Base-by-base conservation (phyloP, 257 asterid genomes). In the Catharanthus roseus region DNA sequence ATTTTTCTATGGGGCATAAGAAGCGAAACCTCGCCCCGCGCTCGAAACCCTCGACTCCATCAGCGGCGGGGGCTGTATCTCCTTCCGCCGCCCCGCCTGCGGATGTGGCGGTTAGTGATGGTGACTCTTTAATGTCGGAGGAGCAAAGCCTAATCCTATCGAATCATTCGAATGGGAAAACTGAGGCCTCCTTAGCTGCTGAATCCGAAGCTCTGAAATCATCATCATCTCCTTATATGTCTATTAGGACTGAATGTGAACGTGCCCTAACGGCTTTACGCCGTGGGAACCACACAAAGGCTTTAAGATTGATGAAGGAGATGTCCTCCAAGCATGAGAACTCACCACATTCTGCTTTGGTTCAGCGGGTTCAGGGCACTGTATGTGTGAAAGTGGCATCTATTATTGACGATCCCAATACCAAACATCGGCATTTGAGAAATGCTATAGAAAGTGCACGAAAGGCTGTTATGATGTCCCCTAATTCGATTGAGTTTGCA, bases 221-320 rank as follows among this genome's bases (percentile, higher is more conserved):
- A 18, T 60, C 69, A 29, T 47, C 72, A 3, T 68, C 83, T 12
- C 70, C 86, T 10, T 78, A 68, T 81, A 71, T 84, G 49, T 39
- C 80, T 60, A 71, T 91, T 68, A 88, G 80, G 78, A 61, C 69
- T 3, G 93, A 86, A 69, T 91, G 97, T 54, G 96, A 87, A 83
- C 88, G 89, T 60, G 89, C 93, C 39, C 83, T 91, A 29, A 85
- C 85, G 10, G 78, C 91, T 4, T 61, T 91, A 74, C 85, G 96
- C 15, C 74, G 87, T 10, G 95, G 96, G 26, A 91, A 84, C 84
- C 89, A 87, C 80, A 85, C 79, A 19, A 88, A 83, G 80, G 87
- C 97, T 73, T 83, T 91, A 26, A 84, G 91, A 66, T 51, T 89
- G 82, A 88, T 91, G 88, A 89, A 86, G 86, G 96, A 91, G 53